Conservation (phyloP, 2,329 filamentous ascomycete species). For the Penicillium janthinellum region DNA sequence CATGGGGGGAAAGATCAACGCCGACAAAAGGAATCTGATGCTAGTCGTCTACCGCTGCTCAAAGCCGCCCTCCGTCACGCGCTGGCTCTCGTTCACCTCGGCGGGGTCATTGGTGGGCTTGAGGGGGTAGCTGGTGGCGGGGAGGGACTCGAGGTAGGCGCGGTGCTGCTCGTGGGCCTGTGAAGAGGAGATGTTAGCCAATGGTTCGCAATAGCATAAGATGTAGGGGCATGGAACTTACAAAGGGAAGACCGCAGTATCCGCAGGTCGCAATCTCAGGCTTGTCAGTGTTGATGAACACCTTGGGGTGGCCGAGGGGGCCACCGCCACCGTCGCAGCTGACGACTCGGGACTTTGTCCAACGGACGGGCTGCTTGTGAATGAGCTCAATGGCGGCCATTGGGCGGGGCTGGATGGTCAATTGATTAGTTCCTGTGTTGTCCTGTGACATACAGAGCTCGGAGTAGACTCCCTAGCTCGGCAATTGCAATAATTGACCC, state of each 20-base stretch:
- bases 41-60: constrained; percentile 58
- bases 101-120: constrained; percentile 61
- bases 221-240: constrained; percentile 45
- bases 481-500: constrained; percentile 33
- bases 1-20: constrained; percentile 35
- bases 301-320: constrained; percentile 81
- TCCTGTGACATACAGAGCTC: not conserved
- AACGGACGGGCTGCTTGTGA: constrained; percentile 91
- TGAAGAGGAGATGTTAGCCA: no score
- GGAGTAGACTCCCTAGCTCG: not conserved
- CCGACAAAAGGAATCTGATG: constrained; percentile 36
- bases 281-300: constrained; percentile 99
- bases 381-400: constrained; percentile 91
- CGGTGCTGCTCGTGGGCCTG: constrained; percentile 91
- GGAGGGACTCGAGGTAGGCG: constrained; percentile 78
- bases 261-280: constrained; percentile 86
- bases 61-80: constrained; percentile 59
- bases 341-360: constrained; percentile 80
- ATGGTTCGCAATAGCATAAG: no score
- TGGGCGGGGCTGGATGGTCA: constrained; percentile 72
- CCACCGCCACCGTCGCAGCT: constrained; percentile 92
- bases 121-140: constrained; percentile 79
- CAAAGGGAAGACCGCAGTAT: constrained; percentile 93
- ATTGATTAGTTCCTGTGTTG: not conserved
- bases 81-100: constrained; percentile 60